Evolutionary conservation across 2,329 filamentous ascomycete genomes (phyloP).

Genomic region (Macrophomina pseudophaseolina): DNA sequence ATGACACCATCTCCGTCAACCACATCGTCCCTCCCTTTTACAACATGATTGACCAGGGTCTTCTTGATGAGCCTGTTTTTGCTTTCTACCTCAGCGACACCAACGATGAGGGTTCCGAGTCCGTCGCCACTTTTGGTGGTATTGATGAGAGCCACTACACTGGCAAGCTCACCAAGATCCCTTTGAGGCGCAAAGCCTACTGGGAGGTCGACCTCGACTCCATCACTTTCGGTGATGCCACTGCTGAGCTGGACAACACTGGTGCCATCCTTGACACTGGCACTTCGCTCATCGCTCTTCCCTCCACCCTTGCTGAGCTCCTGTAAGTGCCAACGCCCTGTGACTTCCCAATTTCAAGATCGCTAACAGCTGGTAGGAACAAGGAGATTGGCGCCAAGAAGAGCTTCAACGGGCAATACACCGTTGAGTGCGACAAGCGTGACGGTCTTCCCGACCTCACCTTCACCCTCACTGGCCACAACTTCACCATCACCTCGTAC

Average conservation of each 20-base stretch:
- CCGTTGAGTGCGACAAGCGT: conserved; percentile 85
- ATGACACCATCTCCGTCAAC: conserved; percentile 97
- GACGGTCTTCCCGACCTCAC: conserved; percentile 85
- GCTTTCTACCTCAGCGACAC: conserved; percentile 91
- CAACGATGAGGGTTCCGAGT: conserved; percentile 73
- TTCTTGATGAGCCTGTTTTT: conserved; percentile 91
- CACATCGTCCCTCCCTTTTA: conserved; percentile 94
- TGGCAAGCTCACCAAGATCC: conserved; percentile 90
- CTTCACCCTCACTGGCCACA: conserved; percentile 87
- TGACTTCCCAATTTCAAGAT: not conserved
- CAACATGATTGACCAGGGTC: conserved; percentile 87
- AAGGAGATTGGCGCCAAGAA: conserved; percentile 98
- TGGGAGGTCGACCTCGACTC: conserved; percentile 98
- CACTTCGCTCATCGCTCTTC: conserved; percentile 95
- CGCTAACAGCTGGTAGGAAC: conserved; percentile 60
- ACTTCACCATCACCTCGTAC: conserved; percentile 86
- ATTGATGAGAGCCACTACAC: conserved; percentile 80
- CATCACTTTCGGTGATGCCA: conserved; percentile 84
- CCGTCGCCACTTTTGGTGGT: conserved; percentile 89
- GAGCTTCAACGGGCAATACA: conserved; percentile 96
- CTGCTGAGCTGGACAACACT: conserved; percentile 88
- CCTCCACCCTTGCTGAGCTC: conserved; percentile 88
- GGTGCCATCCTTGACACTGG: conserved; percentile 98
- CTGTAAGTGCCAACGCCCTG: conserved; percentile 58
- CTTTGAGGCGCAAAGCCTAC: conserved; percentile 97